These are phyloP conservation scores for Antarctomyces pellizariae DNA, from an alignment of 495 filamentous ascomycete species.

Conservation along the genomic window DNA sequence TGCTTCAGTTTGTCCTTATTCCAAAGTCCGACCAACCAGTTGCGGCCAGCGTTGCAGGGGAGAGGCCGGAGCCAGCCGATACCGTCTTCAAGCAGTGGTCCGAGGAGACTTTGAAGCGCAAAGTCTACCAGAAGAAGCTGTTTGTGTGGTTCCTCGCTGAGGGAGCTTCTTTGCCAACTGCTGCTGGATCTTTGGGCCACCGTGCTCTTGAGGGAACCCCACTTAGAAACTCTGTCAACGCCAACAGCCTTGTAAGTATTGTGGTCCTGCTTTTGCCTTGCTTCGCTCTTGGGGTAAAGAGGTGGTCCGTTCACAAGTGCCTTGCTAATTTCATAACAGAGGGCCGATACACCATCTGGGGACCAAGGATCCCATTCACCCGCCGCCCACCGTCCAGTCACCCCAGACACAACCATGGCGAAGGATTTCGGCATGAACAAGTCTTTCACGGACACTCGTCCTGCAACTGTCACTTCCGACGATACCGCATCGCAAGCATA, in stretches of 20 bases:
- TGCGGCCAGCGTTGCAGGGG: slow-evolving; percentile 12
- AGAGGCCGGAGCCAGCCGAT: slow-evolving; percentile 4
- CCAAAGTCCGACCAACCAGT: slow-evolving; percentile 60
- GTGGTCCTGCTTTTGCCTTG: neutral
- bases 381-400: slow-evolving; percentile 13
- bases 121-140: slow-evolving; percentile 84
- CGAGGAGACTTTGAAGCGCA: slow-evolving; percentile 49
- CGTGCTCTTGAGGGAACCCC: too few relatives aligned
- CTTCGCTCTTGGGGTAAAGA: neutral
- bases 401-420: slow-evolving; percentile 5
- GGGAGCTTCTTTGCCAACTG: slow-evolving; percentile 16
- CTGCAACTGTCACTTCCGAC: neutral
- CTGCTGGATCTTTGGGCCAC: too few relatives aligned
- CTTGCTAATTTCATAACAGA: too few relatives aligned
- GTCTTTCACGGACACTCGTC: slow-evolving; percentile 3
- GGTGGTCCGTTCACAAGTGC: too few relatives aligned
- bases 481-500: neutral
- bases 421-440: slow-evolving; percentile 5
- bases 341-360: slow-evolving; percentile 25
- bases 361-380: slow-evolving; percentile 31
- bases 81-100: slow-evolving; percentile 45
- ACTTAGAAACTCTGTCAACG: slow-evolving; percentile 18
- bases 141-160: slow-evolving; percentile 63
- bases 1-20: slow-evolving; percentile 83
- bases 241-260: slow-evolving; percentile 5